Base-by-base conservation (phyloP, 2,329 filamentous ascomycete species). In the Cryphonectria radicalis region DNA sequence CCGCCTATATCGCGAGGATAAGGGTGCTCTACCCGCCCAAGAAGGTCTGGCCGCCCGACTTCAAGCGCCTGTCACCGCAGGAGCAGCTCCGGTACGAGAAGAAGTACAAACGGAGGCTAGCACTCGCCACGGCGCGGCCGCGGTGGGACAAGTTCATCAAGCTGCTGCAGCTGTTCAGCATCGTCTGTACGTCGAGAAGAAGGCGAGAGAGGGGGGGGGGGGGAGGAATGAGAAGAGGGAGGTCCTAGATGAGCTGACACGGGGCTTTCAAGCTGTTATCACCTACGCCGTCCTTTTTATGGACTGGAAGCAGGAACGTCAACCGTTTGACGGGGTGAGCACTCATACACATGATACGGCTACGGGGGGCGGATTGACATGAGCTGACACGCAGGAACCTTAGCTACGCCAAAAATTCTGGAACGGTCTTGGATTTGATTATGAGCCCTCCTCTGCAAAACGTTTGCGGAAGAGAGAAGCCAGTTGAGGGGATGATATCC, bases 31-130 rank as follows among this genome's bases (percentile, higher is more conserved):
- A 89, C 82, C 88, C 84, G 77, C 88, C 90, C 65, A 91, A 92
- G 81, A 92, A 91, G 78, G 83, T 89, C 74, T 95, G 93, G 93
- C 93, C 93, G 70, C 93, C 93, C 17, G 90, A 94, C 80, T 92
- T 95, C 80, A 82, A 85, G 73, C 87, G 89, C 78, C 86, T 95
- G 72, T 89, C 89, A 53, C 82, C 85, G 63, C 92, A 92, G 80
- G 89, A 94, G 77, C 91, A 95, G 80, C 92, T 95, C 78, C 87
- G 90, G 60, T 91, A 94, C 76, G 93, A 95, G 84, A 90, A 92
- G 79, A 91, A 92, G 78, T 95, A 92, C 82, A 92, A 93, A 81
- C 86, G 93, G 67, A 87, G 93, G 68, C 81, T 92, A 37, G 85
- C 86, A 71, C 80, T 92, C 75, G 88, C 89, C 76, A 88, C 87